Evolutionary conservation across 257 asterid species (phyloP), one percentile per base, ranked within the genome.

Genomic region (Penstemon newberryi): DNA sequence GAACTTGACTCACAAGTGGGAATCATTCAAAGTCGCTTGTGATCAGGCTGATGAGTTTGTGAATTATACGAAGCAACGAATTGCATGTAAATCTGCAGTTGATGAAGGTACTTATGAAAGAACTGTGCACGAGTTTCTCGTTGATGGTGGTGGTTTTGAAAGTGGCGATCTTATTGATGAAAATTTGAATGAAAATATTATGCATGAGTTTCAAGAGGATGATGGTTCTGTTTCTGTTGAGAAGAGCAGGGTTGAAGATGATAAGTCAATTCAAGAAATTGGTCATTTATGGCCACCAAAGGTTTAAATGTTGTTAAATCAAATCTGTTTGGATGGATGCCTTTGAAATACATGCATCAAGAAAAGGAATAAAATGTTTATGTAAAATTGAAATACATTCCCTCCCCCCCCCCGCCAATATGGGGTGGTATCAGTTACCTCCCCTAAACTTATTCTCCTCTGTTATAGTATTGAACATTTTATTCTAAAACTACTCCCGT

Each of bases 41-140:
- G 81, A 77, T 7, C 53, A 51, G 8, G 81, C 75, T 4, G 45
- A 63, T 19, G 69, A 6, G 4, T 73, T 63, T 47, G 63, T 77
- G 52, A n/a, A 59, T 5, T 9, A 7, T 41, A 43, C 53, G 4
- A 69, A 58, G 49, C 61, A 73, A n/a, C 64, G 38, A 5, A 37
- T 77, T 43, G 53, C 62, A 25, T 43, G 65, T 7, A 46, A 51
- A 39, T 56, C 51, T 33, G 40, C 3, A 4, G 66, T 65, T 4
- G 47, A 65, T 13, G 37, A 64, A 8, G 67, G 40, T 7, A 40
- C 37, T 18, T 58, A 19, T 7, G 61, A 56, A 56, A 7, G 25
- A 11, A 40, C 6, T 56, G 40, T 45, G 3, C 36, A 47, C 0
- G 53, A 65, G 37, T 66, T 65, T 58, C 7, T 58, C 5, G 65